Conservation (phyloP, 352 stramenopile genomes). For the Globisporangium orthogonon region DNA sequence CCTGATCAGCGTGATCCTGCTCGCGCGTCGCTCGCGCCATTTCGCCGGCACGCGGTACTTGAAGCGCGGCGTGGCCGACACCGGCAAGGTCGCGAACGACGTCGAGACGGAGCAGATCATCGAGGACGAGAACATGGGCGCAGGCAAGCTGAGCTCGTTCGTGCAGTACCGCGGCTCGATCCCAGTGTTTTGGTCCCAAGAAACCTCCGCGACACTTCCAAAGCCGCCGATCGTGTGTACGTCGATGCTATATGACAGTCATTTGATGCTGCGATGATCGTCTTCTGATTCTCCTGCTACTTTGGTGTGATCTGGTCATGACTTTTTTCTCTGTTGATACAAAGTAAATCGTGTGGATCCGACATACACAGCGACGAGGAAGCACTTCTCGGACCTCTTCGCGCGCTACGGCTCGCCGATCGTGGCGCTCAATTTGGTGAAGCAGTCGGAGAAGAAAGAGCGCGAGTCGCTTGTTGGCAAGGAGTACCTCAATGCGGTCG, state of each 20-base stretch:
- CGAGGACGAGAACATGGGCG: constrained; percentile 84
- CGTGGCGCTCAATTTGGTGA: constrained; percentile 97
- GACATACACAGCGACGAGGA: constrained; percentile 93
- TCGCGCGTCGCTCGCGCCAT: constrained; percentile 95
- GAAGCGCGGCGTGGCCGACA: constrained; percentile 95
- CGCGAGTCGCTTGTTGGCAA: constrained; percentile 97
- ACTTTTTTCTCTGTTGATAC: not conserved
- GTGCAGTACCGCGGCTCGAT: constrained; percentile 98
- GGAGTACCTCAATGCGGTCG: constrained; percentile 96
- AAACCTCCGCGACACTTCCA: constrained; percentile 95
- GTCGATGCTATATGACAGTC: constrained; percentile 1
- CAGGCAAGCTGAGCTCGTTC: constrained; percentile 93
- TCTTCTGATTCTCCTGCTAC: not conserved
- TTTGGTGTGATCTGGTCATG: no score
- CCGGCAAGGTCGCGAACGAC: constrained; percentile 99
- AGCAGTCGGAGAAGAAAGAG: constrained; percentile 95
- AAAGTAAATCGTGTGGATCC: constrained; percentile 95
- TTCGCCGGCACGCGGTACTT: constrained; percentile 99
- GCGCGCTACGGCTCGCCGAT: constrained; percentile 95
- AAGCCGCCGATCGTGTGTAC: constrained; percentile 95
- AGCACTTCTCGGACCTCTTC: constrained; percentile 93
- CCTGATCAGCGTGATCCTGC: constrained; percentile 93
- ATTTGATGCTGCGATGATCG: not conserved
- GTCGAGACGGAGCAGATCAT: constrained; percentile 98
- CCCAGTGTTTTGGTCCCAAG: constrained; percentile 99